Percentiles rank a stretch among this genome's conserved stretches.
Conservation (phyloP, 192 early-diverging fungal species). For the Pilobolus umbonatus region DNA sequence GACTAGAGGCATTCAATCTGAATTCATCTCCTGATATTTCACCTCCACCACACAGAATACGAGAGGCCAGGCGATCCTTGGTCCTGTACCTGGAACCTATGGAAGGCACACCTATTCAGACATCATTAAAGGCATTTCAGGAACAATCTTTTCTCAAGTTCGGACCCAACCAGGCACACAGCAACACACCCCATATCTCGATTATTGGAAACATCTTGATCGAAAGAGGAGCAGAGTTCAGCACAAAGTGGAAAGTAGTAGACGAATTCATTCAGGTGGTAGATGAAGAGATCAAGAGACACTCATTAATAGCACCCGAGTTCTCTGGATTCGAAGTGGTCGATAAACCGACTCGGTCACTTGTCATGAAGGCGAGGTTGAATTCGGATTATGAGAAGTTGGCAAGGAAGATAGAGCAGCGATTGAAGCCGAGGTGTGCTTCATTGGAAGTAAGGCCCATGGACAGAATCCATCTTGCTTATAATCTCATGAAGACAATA, state of each 20-base stretch:
- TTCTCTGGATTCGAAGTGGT: conserved; percentile 25
- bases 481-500: conserved; percentile 24
- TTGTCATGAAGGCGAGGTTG: conserved; percentile 18
- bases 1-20: conserved; percentile 17
- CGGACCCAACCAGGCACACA: conserved; percentile 38
- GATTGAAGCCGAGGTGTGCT: conserved; percentile 5
- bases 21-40: neutral
- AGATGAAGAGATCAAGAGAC: conserved; percentile 18
- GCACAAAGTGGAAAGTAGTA: conserved; percentile 23
- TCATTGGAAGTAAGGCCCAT: conserved; percentile 16
- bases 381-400: conserved; percentile 18
- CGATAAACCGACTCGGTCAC: conserved; percentile 26
- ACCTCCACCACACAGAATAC: conserved; percentile 26
- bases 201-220: conserved; percentile 21
- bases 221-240: conserved; percentile 18
- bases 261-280: conserved; percentile 21
- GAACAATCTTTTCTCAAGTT: conserved; percentile 19
- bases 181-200: conserved; percentile 23
- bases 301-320: neutral
- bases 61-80: conserved; percentile 27
- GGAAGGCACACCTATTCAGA: conserved; percentile 7
- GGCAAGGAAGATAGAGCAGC: conserved; percentile 13
- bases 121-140: conserved; percentile 26
- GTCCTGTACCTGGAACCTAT: conserved; percentile 26
- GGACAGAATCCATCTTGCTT: conserved; percentile 31